Evolutionary conservation across 371 early-diverging fungal genomes (phyloP), one percentile per base, ranked within the genome.

Genomic region (Lichtheimia ramosa): DNA sequence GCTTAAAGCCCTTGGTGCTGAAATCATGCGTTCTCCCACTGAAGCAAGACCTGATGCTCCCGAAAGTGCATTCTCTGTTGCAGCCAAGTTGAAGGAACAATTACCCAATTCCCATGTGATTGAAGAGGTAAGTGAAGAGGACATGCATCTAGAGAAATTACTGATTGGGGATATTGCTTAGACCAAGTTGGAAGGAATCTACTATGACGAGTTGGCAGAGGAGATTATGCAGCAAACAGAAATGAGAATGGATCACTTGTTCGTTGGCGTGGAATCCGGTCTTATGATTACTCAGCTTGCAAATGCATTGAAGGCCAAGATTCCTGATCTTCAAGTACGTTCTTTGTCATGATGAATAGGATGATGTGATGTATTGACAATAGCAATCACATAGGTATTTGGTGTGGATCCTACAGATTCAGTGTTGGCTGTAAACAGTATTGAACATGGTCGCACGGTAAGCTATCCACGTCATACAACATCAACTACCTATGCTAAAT

Each of bases 211-310:
- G 8, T 59, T 89, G 48, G 91, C 91, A 0, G 79, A 80, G 43
- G 92, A 92, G 61, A 83, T 92, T 20, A 48, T 89, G 39, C 79
- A 82, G 51, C 91, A 90, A 68, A 76, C 77, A 7, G 69, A 79
- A 10, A 70, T 76, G 10, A 62, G 69, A 14, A 49, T 91, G 5
- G 90, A 91, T 58, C 78, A 77, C 21, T 62, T 92, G 28, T 84
- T 92, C 24, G 79, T 89, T 15, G 91, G 89, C 51, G 92, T 87
- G 0, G 92, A 89, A 65, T 82, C 91, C 2, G 92, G 91, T 54
- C 80, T 69, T 25, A 77, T 84, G 2, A 80, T 89, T 24, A 84
- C 88, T 39, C 85, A 86, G 23, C 68, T 91, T 55, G 81, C 87
- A 16, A 70, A 67, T 41, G 77, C 75, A 18, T 64, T 92, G 16